These are phyloP conservation scores for Xylariaceae sp. DNA, from an alignment of 2,329 filamentous ascomycete species.

Conservation along the genomic window DNA sequence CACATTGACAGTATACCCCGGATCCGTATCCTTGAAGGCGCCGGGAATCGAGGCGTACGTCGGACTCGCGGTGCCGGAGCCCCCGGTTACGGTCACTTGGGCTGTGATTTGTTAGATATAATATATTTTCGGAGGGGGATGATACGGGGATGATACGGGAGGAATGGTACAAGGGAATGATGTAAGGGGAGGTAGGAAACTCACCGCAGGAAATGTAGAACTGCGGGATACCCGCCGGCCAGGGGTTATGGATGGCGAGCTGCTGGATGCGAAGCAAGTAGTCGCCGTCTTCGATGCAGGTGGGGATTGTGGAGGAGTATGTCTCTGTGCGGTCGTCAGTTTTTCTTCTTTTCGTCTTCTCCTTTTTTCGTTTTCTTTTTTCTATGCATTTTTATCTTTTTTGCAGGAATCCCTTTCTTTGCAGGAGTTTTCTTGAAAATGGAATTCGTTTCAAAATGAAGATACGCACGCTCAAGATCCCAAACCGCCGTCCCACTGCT, in stretches of 20 bases:
- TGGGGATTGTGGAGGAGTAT: constrained; percentile 43
- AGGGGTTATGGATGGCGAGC: constrained; percentile 55
- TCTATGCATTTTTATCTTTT: too few species aligned
- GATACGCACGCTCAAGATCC: constrained; percentile 31
- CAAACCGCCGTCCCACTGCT: constrained; percentile 32
- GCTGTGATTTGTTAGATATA: constrained; percentile 1
- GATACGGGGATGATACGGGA: background rate
- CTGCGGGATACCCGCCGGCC: constrained; percentile 39
- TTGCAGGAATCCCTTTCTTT: too few species aligned
- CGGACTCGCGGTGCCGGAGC: constrained; percentile 15
- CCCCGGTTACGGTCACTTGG: constrained; percentile 17
- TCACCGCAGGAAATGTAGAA: constrained; percentile 44
- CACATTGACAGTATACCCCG: constrained; percentile 22
- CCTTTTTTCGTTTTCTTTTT: too few species aligned
- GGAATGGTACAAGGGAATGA: too few species aligned
- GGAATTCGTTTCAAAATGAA: background rate
- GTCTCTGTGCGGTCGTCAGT: constrained; percentile 19
- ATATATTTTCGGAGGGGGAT: too few species aligned
- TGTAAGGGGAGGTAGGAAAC: background rate
- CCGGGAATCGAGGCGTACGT: constrained; percentile 16
- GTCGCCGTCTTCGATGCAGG: constrained; percentile 49
- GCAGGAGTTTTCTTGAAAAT: too few species aligned
- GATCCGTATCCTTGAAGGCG: constrained; percentile 18
- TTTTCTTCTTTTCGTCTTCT: background rate
- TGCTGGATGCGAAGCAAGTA: constrained; percentile 57